Evolutionary conservation across 2,329 filamentous ascomycete genomes (phyloP).

Genomic region (Fusarium haematococcum): DNA sequence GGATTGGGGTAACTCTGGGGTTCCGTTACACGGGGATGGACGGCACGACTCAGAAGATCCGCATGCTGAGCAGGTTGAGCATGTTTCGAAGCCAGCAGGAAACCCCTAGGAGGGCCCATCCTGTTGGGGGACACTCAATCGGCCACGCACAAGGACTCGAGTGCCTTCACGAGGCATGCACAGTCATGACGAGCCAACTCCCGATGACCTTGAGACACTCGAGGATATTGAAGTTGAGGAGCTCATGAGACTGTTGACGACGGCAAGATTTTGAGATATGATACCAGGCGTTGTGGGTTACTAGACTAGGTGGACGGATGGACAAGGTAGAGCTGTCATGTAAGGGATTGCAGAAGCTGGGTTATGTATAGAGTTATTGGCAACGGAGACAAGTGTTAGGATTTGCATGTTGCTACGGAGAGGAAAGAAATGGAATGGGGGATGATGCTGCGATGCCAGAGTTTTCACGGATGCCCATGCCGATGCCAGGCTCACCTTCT

Average conservation of each 20-base stretch:
- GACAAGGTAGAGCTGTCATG: slow-evolving; percentile 29
- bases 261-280: slow-evolving; percentile 34
- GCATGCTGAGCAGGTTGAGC: slow-evolving; percentile 37
- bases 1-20: slow-evolving; percentile 29
- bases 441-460: slow-evolving; percentile 44
- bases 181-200: slow-evolving; percentile 7
- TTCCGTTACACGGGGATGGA: slow-evolving; percentile 7
- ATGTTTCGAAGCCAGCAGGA: slow-evolving; percentile 31
- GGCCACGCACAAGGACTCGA: slow-evolving; percentile 17
- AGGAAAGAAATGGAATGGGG: slow-evolving; percentile 46
- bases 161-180: slow-evolving; percentile 12
- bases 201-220: slow-evolving; percentile 45
- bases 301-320: slow-evolving; percentile 33
- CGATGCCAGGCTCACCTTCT: slow-evolving; percentile 33
- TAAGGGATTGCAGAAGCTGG: slow-evolving; percentile 26
- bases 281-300: slow-evolving; percentile 40
- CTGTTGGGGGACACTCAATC: slow-evolving; percentile 28
- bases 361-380: slow-evolving; percentile 41
- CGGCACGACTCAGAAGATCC: slow-evolving; percentile 24
- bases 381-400: slow-evolving; percentile 40
- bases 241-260: slow-evolving; percentile 40
- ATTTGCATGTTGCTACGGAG: slow-evolving; percentile 30
- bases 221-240: slow-evolving; percentile 46
- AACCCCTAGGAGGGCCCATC: slow-evolving; percentile 35
- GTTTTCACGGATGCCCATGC: slow-evolving; percentile 42